Percentiles rank a stretch among this genome's conserved stretches.
These are phyloP conservation scores for Akanthomyces dipterigenus DNA, from an alignment of 2,329 filamentous ascomycete genomes.

Conservation along the genomic window DNA sequence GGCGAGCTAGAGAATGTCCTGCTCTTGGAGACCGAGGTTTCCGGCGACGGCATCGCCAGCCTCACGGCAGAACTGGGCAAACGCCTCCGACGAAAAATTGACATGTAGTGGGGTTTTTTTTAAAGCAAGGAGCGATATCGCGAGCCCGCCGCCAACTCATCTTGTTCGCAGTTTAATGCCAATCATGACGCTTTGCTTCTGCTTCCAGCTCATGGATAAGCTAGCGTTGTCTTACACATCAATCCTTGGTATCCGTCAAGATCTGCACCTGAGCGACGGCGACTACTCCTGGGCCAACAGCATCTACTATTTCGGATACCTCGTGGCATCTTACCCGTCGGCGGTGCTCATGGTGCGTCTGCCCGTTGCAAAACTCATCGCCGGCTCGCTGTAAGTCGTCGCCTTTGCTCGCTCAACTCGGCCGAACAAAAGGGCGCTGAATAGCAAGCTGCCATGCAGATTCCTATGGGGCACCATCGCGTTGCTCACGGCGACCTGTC, in stretches of 20 bases:
- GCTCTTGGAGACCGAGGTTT: background rate
- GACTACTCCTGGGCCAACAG: background rate
- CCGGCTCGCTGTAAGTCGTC: background rate
- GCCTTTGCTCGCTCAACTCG: background rate
- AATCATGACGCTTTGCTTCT: background rate
- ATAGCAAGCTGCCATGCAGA: background rate
- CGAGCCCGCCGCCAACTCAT: background rate
- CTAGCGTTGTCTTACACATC: background rate
- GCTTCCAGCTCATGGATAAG: slow-evolving; percentile 1
- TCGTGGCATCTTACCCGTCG: background rate
- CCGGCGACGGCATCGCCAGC: background rate
- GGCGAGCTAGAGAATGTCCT: background rate
- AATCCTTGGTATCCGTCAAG: background rate
- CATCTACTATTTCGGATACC: background rate
- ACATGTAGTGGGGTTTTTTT: background rate
- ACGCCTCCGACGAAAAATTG: background rate
- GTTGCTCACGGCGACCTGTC: slow-evolving; percentile 3
- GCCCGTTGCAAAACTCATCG: background rate
- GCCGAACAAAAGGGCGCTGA: too few relatives aligned
- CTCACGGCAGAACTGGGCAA: background rate
- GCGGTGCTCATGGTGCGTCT: background rate
- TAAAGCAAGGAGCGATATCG: too few relatives aligned
- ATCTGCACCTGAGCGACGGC: background rate
- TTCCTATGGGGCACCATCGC: background rate
- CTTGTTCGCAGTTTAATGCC: background rate